Conservation (phyloP, 768 basidiomycete species). For the Boletus reticuloceps region DNA sequence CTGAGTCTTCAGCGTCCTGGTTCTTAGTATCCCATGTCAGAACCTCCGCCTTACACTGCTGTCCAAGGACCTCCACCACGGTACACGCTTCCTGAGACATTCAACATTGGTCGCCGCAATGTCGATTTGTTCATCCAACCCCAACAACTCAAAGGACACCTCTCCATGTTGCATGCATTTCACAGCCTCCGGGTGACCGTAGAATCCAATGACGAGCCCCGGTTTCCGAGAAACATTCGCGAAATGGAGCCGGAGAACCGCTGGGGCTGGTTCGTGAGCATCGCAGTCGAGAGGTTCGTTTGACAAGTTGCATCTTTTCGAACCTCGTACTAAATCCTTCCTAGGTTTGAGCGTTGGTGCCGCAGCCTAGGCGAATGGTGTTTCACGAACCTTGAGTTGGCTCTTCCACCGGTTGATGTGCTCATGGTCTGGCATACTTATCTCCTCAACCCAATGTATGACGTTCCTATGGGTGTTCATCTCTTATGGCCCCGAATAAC, state of each 20-base stretch:
- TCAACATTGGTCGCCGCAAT: constrained; percentile 3
- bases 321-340: background rate
- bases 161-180: constrained; percentile 29
- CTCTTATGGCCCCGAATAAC: background rate
- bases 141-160: constrained; percentile 31
- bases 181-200: constrained; percentile 20
- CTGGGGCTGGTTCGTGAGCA: constrained; percentile 38
- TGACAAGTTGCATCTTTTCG: background rate
- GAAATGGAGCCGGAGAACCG: constrained; percentile 26
- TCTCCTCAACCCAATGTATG: constrained; percentile 37
- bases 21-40: constrained; percentile 3
- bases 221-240: constrained; percentile 10
- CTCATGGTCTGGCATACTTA: constrained; percentile 43
- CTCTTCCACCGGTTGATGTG: constrained; percentile 38
- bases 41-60: background rate
- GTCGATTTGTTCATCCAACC: constrained; percentile 18
- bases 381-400: background rate
- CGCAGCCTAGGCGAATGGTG: background rate
- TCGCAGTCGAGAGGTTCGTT: constrained; percentile 36
- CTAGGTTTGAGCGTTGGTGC: constrained; percentile 38
- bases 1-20: too few species aligned
- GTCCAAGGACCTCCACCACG: background rate
- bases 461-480: background rate
- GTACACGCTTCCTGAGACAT: constrained; percentile 17
- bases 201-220: constrained; percentile 11